Percentiles rank a stretch among this genome's conserved stretches.
phyloP scores from a whole-genome alignment of 257 asterid genomes.

The Thymus mandschuricus region DNA sequence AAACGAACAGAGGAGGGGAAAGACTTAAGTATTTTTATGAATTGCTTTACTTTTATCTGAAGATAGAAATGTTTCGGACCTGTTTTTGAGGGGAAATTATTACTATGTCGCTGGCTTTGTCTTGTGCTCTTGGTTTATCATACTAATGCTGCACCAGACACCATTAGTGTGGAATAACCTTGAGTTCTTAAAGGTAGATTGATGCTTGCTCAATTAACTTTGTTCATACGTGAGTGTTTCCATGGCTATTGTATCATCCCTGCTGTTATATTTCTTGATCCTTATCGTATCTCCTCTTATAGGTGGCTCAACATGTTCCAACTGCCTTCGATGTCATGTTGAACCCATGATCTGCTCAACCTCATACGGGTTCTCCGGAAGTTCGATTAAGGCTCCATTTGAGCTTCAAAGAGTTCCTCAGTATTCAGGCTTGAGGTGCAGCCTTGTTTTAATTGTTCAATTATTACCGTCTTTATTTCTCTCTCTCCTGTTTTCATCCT shows the following conservation, averaged over 20 bases:
- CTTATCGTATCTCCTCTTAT: conserved; percentile 29
- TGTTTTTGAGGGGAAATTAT: background rate
- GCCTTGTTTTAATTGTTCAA: conserved; percentile 29
- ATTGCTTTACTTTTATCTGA: background rate
- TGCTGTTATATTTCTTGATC: conserved; percentile 20
- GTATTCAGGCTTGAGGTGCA: conserved; percentile 62
- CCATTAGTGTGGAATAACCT: conserved; percentile 6
- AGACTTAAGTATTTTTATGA: background rate
- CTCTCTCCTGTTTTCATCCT: conserved; percentile 17
- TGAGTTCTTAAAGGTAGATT: background rate
- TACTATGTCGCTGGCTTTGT: background rate
- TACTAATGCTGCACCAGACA: conserved; percentile 10
- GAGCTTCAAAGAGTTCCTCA: conserved; percentile 53
- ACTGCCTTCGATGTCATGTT: conserved; percentile 52
- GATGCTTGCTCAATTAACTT: background rate
- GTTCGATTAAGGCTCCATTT: conserved; percentile 47
- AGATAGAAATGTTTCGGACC: background rate
- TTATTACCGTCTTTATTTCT: conserved; percentile 17
- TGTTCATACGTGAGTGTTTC: conserved; percentile 17
- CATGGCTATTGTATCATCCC: conserved; percentile 11
- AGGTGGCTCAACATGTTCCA: conserved; percentile 44
- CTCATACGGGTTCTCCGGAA: conserved; percentile 42
- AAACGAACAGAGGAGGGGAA: background rate
- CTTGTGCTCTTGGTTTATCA: background rate
- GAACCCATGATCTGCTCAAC: conserved; percentile 65